Evolutionary conservation across 2,329 filamentous ascomycete species (phyloP).

Genomic region (Trichoderma sp.): DNA sequence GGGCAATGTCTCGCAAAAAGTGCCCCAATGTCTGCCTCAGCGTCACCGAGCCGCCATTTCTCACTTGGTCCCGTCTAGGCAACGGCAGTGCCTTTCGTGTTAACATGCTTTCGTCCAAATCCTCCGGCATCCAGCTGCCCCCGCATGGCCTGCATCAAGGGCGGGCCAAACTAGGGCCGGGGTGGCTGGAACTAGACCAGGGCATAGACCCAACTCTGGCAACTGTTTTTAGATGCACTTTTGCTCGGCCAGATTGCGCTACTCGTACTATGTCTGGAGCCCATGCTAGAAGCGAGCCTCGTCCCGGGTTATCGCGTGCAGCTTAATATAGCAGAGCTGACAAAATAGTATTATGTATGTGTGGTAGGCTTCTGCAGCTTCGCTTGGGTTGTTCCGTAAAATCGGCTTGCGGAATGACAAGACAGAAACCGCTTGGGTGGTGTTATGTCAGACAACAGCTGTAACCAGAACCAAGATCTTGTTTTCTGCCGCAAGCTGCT

Average conservation of each 20-base stretch:
- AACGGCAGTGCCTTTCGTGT: background rate
- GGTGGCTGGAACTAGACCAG: slow-evolving; percentile 3
- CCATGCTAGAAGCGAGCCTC: background rate
- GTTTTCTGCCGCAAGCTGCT: background rate
- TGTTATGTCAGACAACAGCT: background rate
- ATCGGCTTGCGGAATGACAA: no score
- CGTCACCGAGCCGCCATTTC: background rate
- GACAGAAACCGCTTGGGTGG: background rate
- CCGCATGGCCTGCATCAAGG: slow-evolving; percentile 5
- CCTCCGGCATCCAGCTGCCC: slow-evolving; percentile 9
- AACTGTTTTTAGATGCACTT: slow-evolving; percentile 15
- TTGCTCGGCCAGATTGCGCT: slow-evolving; percentile 15
- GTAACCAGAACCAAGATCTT: background rate
- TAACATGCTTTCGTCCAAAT: background rate
- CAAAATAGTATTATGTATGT: background rate
- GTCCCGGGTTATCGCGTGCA: background rate
- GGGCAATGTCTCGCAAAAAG: background rate
- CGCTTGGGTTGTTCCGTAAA: background rate
- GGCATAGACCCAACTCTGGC: background rate
- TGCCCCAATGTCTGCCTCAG: background rate
- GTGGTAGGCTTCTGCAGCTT: background rate
- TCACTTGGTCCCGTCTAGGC: background rate
- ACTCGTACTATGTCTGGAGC: background rate
- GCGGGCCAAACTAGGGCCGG: slow-evolving; percentile 5
- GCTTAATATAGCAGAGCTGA: background rate